A percentile compares a stretch with the other conserved stretches of the same genome.
phyloP scores from a whole-genome alignment of 1,284 basidiomycete genomes.

The Leccinum fallax region DNA sequence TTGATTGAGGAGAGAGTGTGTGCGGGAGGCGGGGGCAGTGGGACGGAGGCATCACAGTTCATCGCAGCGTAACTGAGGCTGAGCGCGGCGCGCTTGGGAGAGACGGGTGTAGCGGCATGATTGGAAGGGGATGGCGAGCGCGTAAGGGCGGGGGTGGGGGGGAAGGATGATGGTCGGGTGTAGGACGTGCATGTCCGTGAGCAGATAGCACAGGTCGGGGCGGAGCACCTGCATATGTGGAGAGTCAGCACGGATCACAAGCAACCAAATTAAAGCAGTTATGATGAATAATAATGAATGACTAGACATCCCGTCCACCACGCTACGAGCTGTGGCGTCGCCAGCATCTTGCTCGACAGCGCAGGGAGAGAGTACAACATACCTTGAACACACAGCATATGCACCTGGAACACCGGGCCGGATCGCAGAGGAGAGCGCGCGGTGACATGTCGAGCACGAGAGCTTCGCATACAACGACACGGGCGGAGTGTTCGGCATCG shows the following conservation, averaged over 20 bases:
- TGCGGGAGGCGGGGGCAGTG: neutral
- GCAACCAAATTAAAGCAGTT: neutral
- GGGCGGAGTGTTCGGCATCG: neutral
- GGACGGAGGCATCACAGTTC: constrained; percentile 18
- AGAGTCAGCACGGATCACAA: constrained; percentile 8
- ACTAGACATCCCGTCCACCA: neutral
- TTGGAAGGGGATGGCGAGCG: constrained; percentile 33
- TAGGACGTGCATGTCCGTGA: constrained; percentile 35
- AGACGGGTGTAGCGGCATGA: constrained; percentile 12
- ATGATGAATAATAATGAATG: neutral
- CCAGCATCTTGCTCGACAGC: neutral
- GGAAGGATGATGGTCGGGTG: constrained; percentile 29
- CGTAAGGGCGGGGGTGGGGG: constrained; percentile 36
- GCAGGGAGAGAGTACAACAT: neutral
- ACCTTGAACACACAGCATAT: constrained; percentile 25
- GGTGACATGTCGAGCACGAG: constrained; percentile 35
- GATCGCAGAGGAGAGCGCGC: constrained; percentile 23
- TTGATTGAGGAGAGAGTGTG: constrained; percentile 14
- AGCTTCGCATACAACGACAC: constrained; percentile 15
- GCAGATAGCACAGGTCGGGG: constrained; percentile 32
- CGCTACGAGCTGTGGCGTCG: neutral
- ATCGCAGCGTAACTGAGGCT: constrained; percentile 26
- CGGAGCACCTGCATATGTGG: constrained; percentile 21
- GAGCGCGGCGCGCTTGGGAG: constrained; percentile 30
- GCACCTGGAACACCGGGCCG: constrained; percentile 16